These are phyloP conservation scores for Auricularia cornea DNA, from an alignment of 768 basidiomycete genomes.

Conservation along the genomic window DNA sequence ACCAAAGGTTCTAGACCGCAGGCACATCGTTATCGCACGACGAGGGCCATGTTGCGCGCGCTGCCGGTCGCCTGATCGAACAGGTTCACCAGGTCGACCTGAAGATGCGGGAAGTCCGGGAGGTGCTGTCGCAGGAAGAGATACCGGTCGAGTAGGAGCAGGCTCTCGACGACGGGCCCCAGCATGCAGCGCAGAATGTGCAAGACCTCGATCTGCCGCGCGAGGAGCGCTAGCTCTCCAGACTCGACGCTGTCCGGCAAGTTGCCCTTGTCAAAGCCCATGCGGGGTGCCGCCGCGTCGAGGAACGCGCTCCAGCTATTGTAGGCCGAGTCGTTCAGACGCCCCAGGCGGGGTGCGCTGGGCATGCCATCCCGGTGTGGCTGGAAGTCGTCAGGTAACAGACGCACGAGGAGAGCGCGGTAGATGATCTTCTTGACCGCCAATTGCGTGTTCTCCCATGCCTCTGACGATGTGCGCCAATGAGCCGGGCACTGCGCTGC, in stretches of 20 bases:
- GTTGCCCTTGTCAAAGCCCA: slow-evolving; percentile 10
- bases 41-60: slow-evolving; percentile 61
- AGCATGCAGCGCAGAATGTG: slow-evolving; percentile 61
- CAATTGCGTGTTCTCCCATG: slow-evolving; percentile 32
- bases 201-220: slow-evolving; percentile 44
- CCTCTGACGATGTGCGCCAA: slow-evolving; percentile 40
- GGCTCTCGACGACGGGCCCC: slow-evolving; percentile 58
- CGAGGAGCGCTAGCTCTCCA: slow-evolving; percentile 13
- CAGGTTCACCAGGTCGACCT: slow-evolving; percentile 48
- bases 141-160: slow-evolving; percentile 55
- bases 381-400: slow-evolving; percentile 10
- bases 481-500: slow-evolving; percentile 62
- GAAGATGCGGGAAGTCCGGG: slow-evolving; percentile 9
- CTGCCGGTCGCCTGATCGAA: slow-evolving; percentile 69
- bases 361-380: slow-evolving; percentile 3
- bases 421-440: slow-evolving; percentile 63
- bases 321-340: slow-evolving; percentile 44
- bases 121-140: slow-evolving; percentile 44
- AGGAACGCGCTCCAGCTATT: slow-evolving; percentile 42
- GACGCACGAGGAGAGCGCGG: slow-evolving; percentile 50
- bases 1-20: no score
- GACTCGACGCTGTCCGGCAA: neutral
- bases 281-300: slow-evolving; percentile 23
- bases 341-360: slow-evolving; percentile 36
- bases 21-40: slow-evolving; percentile 23